Evolutionary conservation across 495 filamentous ascomycete genomes (phyloP).

Genomic region (Lophiostoma macrostomum): DNA sequence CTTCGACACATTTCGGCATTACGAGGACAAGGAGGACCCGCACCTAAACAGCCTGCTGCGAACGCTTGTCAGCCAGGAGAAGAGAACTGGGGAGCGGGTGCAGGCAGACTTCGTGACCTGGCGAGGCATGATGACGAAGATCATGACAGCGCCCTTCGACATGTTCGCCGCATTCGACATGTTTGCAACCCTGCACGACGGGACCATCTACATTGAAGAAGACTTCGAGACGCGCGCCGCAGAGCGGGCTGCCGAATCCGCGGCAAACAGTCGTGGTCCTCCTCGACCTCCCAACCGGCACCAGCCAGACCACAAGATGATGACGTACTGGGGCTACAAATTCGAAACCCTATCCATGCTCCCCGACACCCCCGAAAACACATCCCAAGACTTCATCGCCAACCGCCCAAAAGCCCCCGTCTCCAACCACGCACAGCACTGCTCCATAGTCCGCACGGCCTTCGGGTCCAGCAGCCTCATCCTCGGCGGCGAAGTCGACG

Average conservation of each 20-base stretch:
- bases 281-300: constrained; percentile 4
- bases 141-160: constrained; percentile 81
- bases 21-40: constrained; percentile 78
- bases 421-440: constrained; percentile 88
- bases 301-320: constrained; percentile 56
- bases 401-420: constrained; percentile 64
- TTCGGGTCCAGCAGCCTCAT: constrained; percentile 70
- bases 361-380: constrained; percentile 66
- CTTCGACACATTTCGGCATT: constrained; percentile 77
- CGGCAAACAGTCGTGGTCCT: not conserved
- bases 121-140: constrained; percentile 99
- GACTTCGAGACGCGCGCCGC: constrained; percentile 66
- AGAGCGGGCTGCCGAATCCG: constrained; percentile 31
- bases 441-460: constrained; percentile 83
- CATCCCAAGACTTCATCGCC: constrained; percentile 73
- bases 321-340: constrained; percentile 85
- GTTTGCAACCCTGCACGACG: constrained; percentile 85
- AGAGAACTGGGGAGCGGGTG: constrained; percentile 59
- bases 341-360: constrained; percentile 85
- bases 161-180: constrained; percentile 86
- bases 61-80: constrained; percentile 70
- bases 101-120: constrained; percentile 85
- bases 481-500: constrained; percentile 94
- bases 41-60: constrained; percentile 82
- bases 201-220: constrained; percentile 84